Percentiles rank a stretch among this genome's conserved stretches.
Conservation (phyloP, 768 basidiomycete genomes). For the Agaricus subrufescens region DNA sequence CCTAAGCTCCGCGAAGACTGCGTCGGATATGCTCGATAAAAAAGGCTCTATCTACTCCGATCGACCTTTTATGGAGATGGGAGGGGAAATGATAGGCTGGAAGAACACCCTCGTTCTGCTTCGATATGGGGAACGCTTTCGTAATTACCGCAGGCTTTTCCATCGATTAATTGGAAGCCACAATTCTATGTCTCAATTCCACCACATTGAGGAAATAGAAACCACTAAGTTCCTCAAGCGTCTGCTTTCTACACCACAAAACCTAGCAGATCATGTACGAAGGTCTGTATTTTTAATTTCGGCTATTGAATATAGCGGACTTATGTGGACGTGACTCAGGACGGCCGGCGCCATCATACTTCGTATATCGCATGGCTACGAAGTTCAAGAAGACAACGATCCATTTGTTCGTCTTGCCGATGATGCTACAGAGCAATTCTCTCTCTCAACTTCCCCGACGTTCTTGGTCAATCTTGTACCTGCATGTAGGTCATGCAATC, state of each 20-base stretch:
- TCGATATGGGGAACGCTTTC: constrained; percentile 35
- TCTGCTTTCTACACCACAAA: constrained; percentile 29
- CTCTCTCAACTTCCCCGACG: constrained; percentile 33
- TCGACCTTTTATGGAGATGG: constrained; percentile 40
- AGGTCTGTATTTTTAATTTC: constrained; percentile 23
- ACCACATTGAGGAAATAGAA: constrained; percentile 33
- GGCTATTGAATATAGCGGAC: background rate
- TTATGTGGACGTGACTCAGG: constrained; percentile 10
- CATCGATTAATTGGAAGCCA: constrained; percentile 36
- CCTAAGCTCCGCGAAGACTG: constrained; percentile 34
- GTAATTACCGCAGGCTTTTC: constrained; percentile 34
- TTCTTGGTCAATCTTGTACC: constrained; percentile 51
- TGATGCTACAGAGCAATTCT: constrained; percentile 32
- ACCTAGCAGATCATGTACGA: constrained; percentile 28
- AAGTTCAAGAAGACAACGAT: constrained; percentile 32
- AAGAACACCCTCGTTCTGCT: constrained; percentile 30
- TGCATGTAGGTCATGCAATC: constrained; percentile 24
- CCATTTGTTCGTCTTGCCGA: constrained; percentile 35
- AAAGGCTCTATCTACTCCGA: constrained; percentile 53
- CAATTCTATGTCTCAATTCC: constrained; percentile 31
- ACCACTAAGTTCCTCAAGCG: constrained; percentile 33
- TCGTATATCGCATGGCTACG: constrained; percentile 39
- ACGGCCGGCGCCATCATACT: constrained; percentile 43
- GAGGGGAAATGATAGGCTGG: constrained; percentile 38
- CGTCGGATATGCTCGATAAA: constrained; percentile 47